Base-by-base conservation (phyloP, 2,329 filamentous ascomycete species). In the Seiridium unicorne region DNA sequence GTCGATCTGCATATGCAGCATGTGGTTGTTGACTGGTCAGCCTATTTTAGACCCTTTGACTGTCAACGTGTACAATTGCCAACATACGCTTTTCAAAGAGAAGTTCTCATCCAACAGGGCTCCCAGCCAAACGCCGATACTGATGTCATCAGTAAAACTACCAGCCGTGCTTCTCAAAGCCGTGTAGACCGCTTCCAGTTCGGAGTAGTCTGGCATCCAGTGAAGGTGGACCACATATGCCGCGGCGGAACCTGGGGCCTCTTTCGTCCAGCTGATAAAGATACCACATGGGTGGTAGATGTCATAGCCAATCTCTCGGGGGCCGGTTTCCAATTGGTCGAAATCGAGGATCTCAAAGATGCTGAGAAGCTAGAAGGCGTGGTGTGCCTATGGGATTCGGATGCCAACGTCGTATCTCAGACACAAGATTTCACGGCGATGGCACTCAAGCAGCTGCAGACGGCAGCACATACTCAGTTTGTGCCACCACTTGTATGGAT, bases 21-120 rank as follows among this genome's bases (percentile, higher is more conserved):
- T 44, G 62, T 71, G 8, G 34, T 56, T 3, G 60, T 74, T n/a
- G 60, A 72, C 60, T 75, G 72, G 73, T 18, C 35, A 6, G 66
- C 64, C 40, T 72, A 70, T 61, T 73, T 72, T 57, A 47, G 62
- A 26, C 67, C 69, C 3, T 69, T 69, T 58, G 62, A 57, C 53
- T 71, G 65, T 53, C 61, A 61, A 26, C 63, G 69, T 3, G 65
- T 73, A n/a, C 49, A 64, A 36, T 60, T 73, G 38, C 70, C 72
- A 10, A 71, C 70, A 1, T 73, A 74, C 54, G 67, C 69, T 26
- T 74, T 74, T 58, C 70, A 72, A 44, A 64, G 69, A 5, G 55
- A 63, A 38, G 49, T 51, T 55, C 8, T 61, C 62, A 34, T 48
- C 47, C 55, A 46, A 54, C 55, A 57, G 13, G 38, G 32, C 48